Evolutionary conservation across 2,329 filamentous ascomycete genomes (phyloP).

Genomic region (Pleoardoris graminearum): DNA sequence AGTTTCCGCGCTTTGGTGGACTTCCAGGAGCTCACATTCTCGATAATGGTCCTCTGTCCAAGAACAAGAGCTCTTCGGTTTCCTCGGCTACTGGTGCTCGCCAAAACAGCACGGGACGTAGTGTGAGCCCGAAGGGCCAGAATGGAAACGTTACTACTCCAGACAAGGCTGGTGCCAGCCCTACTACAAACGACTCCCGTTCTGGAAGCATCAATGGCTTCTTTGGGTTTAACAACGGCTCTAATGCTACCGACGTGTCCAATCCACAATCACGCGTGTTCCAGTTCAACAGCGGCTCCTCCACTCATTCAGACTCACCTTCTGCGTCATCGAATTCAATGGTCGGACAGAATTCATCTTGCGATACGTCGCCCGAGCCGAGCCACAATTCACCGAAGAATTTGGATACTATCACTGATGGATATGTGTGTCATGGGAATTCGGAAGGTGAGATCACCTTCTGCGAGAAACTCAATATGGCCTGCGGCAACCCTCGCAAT

Average conservation of each 20-base stretch:
- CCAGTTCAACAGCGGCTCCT: conserved; percentile 55
- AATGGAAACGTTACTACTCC: conserved; percentile 33
- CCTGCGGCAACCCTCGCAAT: conserved; percentile 58
- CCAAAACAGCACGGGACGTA: conserved; percentile 39
- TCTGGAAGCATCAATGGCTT: conserved; percentile 36
- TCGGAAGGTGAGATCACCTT: conserved; percentile 58
- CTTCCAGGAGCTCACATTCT: conserved; percentile 62
- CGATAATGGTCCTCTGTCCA: conserved; percentile 49
- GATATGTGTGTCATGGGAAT: conserved; percentile 53
- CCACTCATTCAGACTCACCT: conserved; percentile 54
- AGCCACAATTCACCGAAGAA: conserved; percentile 73
- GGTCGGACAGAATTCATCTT: conserved; percentile 59
- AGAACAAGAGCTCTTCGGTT: conserved; percentile 32
- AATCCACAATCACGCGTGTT: conserved; percentile 51
- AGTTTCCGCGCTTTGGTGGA: conserved; percentile 91
- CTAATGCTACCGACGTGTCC: conserved; percentile 48
- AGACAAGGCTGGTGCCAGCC: conserved; percentile 31
- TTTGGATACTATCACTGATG: conserved; percentile 56
- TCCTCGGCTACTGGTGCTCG: conserved; percentile 31
- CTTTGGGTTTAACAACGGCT: conserved; percentile 26
- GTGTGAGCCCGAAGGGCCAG: conserved; percentile 44
- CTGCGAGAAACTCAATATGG: conserved; percentile 61
- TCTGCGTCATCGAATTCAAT: conserved; percentile 57
- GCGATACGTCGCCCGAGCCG: conserved; percentile 78
- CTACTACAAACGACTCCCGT: conserved; percentile 44